phyloP scores from a whole-genome alignment of 148 eudicot species.

The Polygonum maritimum region DNA sequence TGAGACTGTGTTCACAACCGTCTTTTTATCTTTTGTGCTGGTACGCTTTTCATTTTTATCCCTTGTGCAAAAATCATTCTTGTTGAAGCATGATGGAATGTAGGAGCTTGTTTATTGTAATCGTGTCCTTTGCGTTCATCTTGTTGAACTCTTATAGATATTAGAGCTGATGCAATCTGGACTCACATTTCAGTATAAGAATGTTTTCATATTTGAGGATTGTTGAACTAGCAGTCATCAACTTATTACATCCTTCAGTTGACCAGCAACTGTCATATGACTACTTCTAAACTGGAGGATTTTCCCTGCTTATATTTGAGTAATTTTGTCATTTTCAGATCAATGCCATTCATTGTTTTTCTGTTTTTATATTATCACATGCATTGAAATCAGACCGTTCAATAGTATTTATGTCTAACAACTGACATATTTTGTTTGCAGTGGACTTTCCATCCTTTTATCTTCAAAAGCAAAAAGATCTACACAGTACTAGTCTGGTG shows the following conservation, averaged over 20 bases:
- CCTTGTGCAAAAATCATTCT: neutral
- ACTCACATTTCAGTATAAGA: neutral
- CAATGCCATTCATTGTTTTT: neutral
- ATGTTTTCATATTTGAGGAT: neutral
- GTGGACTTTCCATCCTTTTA: conserved; percentile 99
- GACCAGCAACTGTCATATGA: neutral
- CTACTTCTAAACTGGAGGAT: neutral
- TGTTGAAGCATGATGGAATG: neutral
- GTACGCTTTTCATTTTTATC: neutral
- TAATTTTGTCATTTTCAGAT: neutral
- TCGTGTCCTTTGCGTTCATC: neutral
- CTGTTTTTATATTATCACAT: neutral
- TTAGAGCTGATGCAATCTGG: neutral
- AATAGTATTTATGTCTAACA: neutral
- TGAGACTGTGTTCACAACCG: conserved; percentile 62
- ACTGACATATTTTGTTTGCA: conserved; percentile 25
- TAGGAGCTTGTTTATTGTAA: neutral
- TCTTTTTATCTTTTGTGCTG: conserved; percentile 63
- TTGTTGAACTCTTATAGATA: neutral
- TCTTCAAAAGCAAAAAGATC: conserved; percentile 84
- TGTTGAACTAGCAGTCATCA: neutral
- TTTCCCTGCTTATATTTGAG: neutral
- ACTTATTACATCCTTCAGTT: neutral
- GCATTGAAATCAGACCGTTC: neutral
- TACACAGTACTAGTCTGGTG: conserved; percentile 98